phyloP scores from a whole-genome alignment of 768 basidiomycete genomes.

The Mycena vulgaris region DNA sequence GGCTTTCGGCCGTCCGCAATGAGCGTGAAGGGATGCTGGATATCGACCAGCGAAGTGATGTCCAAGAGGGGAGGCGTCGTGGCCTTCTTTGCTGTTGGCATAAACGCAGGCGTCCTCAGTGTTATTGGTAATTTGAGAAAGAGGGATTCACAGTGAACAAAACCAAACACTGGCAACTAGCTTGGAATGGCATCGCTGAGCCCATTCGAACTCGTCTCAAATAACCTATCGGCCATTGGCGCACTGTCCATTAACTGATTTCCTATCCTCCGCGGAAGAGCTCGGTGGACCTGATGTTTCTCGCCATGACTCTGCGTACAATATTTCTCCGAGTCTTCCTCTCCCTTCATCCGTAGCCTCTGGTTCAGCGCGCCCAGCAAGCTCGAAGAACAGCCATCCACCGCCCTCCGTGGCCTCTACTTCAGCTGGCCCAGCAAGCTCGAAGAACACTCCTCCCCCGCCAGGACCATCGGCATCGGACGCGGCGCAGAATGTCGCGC shows the following conservation, averaged over 20 bases:
- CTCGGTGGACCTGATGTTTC: background rate
- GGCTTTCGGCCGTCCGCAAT: too few relatives aligned
- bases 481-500: conserved; percentile 42
- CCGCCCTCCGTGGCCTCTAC: background rate
- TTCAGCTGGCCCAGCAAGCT: background rate
- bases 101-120: too few relatives aligned
- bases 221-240: background rate
- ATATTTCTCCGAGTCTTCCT: background rate
- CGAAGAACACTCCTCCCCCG: background rate
- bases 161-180: too few relatives aligned
- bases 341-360: background rate
- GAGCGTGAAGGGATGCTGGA: too few relatives aligned
- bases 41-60: too few relatives aligned
- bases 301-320: background rate
- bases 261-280: conserved; percentile 1
- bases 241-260: background rate
- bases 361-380: background rate
- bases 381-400: background rate
- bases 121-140: too few relatives aligned
- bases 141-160: too few relatives aligned
- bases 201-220: background rate
- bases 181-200: too few relatives aligned
- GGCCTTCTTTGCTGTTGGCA: too few relatives aligned
- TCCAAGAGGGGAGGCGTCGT: too few relatives aligned
- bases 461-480: background rate